These are phyloP conservation scores for Mitragyna speciosa DNA, from an alignment of 257 asterid species.

Conservation along the genomic window DNA sequence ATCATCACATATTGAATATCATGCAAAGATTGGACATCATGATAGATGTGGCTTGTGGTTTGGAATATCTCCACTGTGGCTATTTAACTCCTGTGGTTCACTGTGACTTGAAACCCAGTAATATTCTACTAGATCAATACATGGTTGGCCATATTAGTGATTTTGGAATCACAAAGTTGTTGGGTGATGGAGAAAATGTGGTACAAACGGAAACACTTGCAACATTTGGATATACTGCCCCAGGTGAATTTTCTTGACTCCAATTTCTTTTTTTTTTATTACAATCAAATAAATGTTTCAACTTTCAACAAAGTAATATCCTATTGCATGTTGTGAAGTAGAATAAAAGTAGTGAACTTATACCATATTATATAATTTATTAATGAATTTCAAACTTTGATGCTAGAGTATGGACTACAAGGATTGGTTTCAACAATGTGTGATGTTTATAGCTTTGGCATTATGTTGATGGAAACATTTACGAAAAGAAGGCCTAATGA, in stretches of 20 bases:
- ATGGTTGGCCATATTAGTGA: not conserved
- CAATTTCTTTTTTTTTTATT: not conserved
- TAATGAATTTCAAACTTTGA: not conserved
- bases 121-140: not conserved
- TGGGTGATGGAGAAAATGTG: not conserved
- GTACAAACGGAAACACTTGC: not conserved
- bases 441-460: conserved; percentile 25
- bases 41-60: not conserved
- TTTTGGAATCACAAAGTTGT: not conserved
- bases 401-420: not conserved
- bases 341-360: too few relatives aligned
- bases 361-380: not conserved
- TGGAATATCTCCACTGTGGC: not conserved
- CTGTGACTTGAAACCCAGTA: not conserved
- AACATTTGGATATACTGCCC: not conserved
- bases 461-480: conserved; percentile 18
- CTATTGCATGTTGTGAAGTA: too few relatives aligned
- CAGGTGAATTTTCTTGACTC: not conserved
- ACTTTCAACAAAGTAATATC: not conserved
- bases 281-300: not conserved
- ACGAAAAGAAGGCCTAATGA: too few relatives aligned
- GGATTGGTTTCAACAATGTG: not conserved
- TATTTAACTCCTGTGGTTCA: not conserved
- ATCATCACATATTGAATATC: not conserved
- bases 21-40: not conserved